Evolutionary conservation across 2,329 filamentous ascomycete species (phyloP).

Genomic region (Incumbomyces lentus): DNA sequence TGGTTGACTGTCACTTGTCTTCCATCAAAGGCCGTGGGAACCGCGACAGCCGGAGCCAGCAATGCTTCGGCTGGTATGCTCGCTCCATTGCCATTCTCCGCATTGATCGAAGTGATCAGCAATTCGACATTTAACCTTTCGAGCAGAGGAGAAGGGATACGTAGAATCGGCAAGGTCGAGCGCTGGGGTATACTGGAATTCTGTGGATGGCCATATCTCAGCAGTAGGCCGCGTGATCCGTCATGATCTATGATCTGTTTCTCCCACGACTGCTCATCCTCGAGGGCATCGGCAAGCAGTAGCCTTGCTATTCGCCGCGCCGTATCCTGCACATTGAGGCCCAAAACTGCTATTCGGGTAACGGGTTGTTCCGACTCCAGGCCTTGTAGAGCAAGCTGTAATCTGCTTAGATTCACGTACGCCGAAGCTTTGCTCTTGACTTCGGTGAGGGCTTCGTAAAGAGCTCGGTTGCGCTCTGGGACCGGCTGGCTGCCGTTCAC

Average conservation of each 20-base stretch:
- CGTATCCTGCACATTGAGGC: constrained; percentile 38
- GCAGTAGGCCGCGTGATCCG: constrained; percentile 49
- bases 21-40: constrained; percentile 53
- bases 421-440: constrained; percentile 43
- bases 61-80: constrained; percentile 48
- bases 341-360: constrained; percentile 48
- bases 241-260: constrained; percentile 43
- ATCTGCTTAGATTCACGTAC: constrained; percentile 48
- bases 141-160: constrained; percentile 47
- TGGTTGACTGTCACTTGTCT: constrained; percentile 59
- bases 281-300: constrained; percentile 60
- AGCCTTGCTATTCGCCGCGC: constrained; percentile 55
- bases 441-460: constrained; percentile 44
- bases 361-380: constrained; percentile 45
- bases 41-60: constrained; percentile 66
- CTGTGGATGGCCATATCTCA: constrained; percentile 47
- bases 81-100: constrained; percentile 11
- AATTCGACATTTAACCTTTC: constrained; percentile 50
- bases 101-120: constrained; percentile 41
- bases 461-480: constrained; percentile 40
- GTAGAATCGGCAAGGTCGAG: constrained; percentile 44
- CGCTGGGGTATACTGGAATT: constrained; percentile 35
- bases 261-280: constrained; percentile 56
- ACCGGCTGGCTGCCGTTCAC: constrained; percentile 46
- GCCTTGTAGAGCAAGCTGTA: constrained; percentile 50